Conservation (phyloP, 805 yeast species). For the Zygotorulaspora danielsina region DNA sequence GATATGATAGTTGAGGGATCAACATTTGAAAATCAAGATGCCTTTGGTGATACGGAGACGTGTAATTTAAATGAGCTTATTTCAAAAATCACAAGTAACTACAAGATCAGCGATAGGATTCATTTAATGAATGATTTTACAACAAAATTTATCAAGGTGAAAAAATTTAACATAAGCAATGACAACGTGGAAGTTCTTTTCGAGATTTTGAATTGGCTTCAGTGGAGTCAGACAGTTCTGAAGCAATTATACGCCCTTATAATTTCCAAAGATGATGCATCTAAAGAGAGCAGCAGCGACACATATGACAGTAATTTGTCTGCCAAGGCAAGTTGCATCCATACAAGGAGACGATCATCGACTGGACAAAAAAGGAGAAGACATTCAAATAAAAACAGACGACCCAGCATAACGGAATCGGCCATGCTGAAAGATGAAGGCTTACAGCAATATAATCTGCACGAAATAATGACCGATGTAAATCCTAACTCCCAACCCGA, state of each 20-base stretch:
- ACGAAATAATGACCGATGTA: slow-evolving; percentile 29
- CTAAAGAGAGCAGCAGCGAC: background rate
- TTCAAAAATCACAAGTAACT: slow-evolving; percentile 30
- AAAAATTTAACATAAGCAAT: slow-evolving; percentile 31
- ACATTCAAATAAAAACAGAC: slow-evolving; percentile 27
- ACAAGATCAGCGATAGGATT: slow-evolving; percentile 21
- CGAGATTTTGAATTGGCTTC: slow-evolving; percentile 31
- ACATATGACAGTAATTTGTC: background rate
- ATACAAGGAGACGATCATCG: slow-evolving; percentile 14
- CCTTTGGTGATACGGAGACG: background rate
- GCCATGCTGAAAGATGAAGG: slow-evolving; percentile 35
- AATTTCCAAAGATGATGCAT: background rate
- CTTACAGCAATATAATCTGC: slow-evolving; percentile 32
- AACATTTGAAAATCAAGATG: background rate
- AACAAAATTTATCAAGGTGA: slow-evolving; percentile 21
- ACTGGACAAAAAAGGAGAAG: slow-evolving; percentile 24
- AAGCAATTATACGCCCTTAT: slow-evolving; percentile 10
- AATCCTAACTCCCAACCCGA: background rate
- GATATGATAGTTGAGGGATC: slow-evolving; percentile 21
- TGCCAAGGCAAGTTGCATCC: slow-evolving; percentile 2
- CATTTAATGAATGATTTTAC: slow-evolving; percentile 31
- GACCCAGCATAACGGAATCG: slow-evolving; percentile 32
- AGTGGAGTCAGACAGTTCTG: slow-evolving; percentile 28
- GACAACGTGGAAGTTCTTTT: slow-evolving; percentile 28
- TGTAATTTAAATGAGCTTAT: slow-evolving; percentile 6